Base-by-base conservation (phyloP, 345 rosid genomes). In the Hirschfeldia incana region DNA sequence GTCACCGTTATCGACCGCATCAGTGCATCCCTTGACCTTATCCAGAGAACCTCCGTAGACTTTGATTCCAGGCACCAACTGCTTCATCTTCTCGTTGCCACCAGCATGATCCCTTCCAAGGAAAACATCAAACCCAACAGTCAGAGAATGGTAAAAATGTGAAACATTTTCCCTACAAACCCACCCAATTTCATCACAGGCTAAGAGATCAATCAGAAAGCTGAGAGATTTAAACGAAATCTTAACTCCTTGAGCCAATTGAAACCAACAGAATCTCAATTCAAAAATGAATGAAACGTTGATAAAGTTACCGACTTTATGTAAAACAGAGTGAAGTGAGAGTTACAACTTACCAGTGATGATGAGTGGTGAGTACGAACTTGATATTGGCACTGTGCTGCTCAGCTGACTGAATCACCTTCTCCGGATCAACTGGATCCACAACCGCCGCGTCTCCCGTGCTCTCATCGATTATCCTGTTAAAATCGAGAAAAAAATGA, bases 11-110 rank as follows among this genome's bases (percentile, higher is more conserved):
- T 86, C 85, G n/a, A 92, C 83, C 13, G 85, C 67, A 83, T 88
- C 69, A 55, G 98, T 90, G 81, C 98, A 94, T 11, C 89, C 97
- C 75, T 80, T 82, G 12, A 92, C 98, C 58, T 89, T 85, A 82
- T 92, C 97, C n/a, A 91, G 42, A 27, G 98, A 91, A 64, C 98
- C 97, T 30, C 97, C 98, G 28, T 87, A 94, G 6, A 94, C 90
- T 84, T 87, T 86, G 76, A 94, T 88, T 57, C 85, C 97, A n/a
- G 92, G 91, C 16, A 94, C 72, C 72, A 91, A 78, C 77, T 85
- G 70, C 88, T 86, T 94, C 4, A 94, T 88, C 85, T 87, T 89
- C 33, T 86, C 93, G 72, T 94, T 94, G 5, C 98, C 98, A 59
- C 98, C 96, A 4, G 98, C 94, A 81, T 94, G 98, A 84, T 92